Percentiles rank a stretch among this genome's conserved stretches.
These are phyloP conservation scores for Tarenaya hassleriana DNA, from an alignment of 345 rosid genomes.

Conservation along the genomic window DNA sequence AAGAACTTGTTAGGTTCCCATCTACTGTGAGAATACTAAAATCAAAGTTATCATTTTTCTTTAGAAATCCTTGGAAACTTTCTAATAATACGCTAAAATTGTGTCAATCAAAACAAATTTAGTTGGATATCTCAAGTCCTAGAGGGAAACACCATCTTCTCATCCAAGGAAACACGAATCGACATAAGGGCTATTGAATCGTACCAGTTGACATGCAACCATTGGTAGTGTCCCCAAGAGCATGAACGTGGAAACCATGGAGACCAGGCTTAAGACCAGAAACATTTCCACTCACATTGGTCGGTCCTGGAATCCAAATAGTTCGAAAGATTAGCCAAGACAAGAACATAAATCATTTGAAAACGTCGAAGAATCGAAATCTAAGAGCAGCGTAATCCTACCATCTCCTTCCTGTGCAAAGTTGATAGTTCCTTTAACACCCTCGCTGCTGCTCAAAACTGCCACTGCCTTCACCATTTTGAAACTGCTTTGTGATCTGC, in stretches of 20 bases:
- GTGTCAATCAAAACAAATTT: not conserved
- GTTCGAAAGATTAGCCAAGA: not conserved
- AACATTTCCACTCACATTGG: slow-evolving; percentile 68
- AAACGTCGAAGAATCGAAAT: not conserved
- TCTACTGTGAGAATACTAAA: too few relatives aligned
- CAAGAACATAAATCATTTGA: not conserved
- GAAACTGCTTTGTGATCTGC: slow-evolving; percentile 55
- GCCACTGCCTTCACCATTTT: slow-evolving; percentile 87
- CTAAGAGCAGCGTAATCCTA: slow-evolving; percentile 10
- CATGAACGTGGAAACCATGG: slow-evolving; percentile 94
- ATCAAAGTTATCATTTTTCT: not conserved
- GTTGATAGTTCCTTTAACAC: slow-evolving; percentile 67
- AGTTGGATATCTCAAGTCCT: not conserved
- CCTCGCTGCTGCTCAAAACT: slow-evolving; percentile 63
- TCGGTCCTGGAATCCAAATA: slow-evolving; percentile 38
- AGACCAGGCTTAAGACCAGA: slow-evolving; percentile 93
- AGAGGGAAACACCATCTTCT: not conserved
- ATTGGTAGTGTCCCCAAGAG: slow-evolving; percentile 95
- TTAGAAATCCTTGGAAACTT: too few relatives aligned
- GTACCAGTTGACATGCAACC: slow-evolving; percentile 99
- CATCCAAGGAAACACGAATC: not conserved
- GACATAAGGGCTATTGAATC: not conserved
- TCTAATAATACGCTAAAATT: too few relatives aligned
- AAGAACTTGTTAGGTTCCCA: too few relatives aligned
- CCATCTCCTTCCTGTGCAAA: slow-evolving; percentile 86